Conservation (phyloP, 371 early-diverging fungal genomes). For the Mucor ambiguus region DNA sequence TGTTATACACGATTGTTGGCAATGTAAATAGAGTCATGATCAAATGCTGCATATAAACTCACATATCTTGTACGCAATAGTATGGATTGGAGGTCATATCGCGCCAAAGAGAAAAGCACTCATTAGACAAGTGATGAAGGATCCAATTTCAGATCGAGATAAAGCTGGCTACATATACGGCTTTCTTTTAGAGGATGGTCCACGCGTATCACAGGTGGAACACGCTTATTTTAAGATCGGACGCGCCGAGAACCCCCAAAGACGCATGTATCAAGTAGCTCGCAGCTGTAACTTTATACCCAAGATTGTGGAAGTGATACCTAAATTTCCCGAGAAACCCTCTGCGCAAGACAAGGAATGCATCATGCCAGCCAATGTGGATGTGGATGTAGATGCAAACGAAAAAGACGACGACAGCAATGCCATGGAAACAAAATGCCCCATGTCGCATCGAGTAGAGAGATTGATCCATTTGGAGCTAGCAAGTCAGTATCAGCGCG, state of each 20-base stretch:
- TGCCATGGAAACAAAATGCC: slow-evolving; percentile 33
- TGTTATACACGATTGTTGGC: slow-evolving; percentile 19
- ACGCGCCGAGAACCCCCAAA: slow-evolving; percentile 48
- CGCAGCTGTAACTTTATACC: slow-evolving; percentile 50
- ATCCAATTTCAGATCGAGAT: slow-evolving; percentile 47
- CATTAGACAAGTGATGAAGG: slow-evolving; percentile 43
- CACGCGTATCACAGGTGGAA: slow-evolving; percentile 29
- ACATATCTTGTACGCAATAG: slow-evolving; percentile 8
- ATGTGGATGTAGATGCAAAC: slow-evolving; percentile 25
- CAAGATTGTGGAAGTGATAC: slow-evolving; percentile 48
- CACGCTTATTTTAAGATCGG: slow-evolving; percentile 60
- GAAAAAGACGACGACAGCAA: neutral
- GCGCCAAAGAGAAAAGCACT: neutral
- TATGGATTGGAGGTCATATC: slow-evolving; percentile 32
- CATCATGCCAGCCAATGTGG: slow-evolving; percentile 14
- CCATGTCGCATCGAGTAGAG: slow-evolving; percentile 53
- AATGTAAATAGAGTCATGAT: slow-evolving; percentile 7
- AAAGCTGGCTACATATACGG: slow-evolving; percentile 57
- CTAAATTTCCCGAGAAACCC: slow-evolving; percentile 22
- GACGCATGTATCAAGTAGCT: slow-evolving; percentile 56
- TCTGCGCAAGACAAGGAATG: slow-evolving; percentile 20
- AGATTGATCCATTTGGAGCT: slow-evolving; percentile 60
- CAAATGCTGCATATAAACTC: neutral
- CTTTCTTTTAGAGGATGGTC: slow-evolving; percentile 39
- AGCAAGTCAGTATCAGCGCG: slow-evolving; percentile 25